Evolutionary conservation across 306 rosid species (phyloP).

Genomic region (Rosa multiflora): DNA sequence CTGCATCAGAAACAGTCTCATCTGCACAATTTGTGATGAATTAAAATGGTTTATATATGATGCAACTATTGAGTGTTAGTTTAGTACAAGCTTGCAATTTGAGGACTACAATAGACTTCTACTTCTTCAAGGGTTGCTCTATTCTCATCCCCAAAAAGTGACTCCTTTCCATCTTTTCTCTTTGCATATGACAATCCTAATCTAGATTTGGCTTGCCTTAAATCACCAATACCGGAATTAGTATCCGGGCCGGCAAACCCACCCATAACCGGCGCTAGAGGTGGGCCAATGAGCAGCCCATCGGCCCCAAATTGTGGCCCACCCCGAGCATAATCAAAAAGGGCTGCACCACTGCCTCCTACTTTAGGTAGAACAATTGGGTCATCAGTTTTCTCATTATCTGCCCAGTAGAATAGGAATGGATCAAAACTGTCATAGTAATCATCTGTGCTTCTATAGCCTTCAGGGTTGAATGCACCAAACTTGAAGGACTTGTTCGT

Average conservation of each 20-base stretch:
- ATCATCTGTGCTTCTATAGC: slow-evolving; percentile 93
- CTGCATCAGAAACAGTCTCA: slow-evolving; percentile 22
- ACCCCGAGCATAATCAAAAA: slow-evolving; percentile 53
- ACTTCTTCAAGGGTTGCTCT: slow-evolving; percentile 71
- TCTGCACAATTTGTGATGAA: neutral
- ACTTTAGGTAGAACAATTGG: slow-evolving; percentile 51
- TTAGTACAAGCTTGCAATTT: slow-evolving; percentile 87
- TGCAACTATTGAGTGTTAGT: slow-evolving; percentile 3
- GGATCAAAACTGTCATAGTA: slow-evolving; percentile 86
- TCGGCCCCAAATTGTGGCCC: slow-evolving; percentile 90
- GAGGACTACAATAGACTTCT: slow-evolving; percentile 78
- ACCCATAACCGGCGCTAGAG: slow-evolving; percentile 52
- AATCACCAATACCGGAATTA: slow-evolving; percentile 59
- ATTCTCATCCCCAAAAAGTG: slow-evolving; percentile 76
- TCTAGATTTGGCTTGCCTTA: slow-evolving; percentile 83
- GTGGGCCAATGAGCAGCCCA: slow-evolving; percentile 72
- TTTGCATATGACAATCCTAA: slow-evolving; percentile 86
- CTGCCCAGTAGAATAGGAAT: slow-evolving; percentile 65
- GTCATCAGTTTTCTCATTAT: slow-evolving; percentile 27
- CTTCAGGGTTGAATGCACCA: slow-evolving; percentile 94
- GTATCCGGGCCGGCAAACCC: slow-evolving; percentile 57
- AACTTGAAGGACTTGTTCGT: slow-evolving; percentile 80
- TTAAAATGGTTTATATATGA: neutral
- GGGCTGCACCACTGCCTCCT: slow-evolving; percentile 59
- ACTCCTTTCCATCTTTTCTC: slow-evolving; percentile 80